phyloP scores from a whole-genome alignment of 352 stramenopile species.

The Globisporangium carolinianum region DNA sequence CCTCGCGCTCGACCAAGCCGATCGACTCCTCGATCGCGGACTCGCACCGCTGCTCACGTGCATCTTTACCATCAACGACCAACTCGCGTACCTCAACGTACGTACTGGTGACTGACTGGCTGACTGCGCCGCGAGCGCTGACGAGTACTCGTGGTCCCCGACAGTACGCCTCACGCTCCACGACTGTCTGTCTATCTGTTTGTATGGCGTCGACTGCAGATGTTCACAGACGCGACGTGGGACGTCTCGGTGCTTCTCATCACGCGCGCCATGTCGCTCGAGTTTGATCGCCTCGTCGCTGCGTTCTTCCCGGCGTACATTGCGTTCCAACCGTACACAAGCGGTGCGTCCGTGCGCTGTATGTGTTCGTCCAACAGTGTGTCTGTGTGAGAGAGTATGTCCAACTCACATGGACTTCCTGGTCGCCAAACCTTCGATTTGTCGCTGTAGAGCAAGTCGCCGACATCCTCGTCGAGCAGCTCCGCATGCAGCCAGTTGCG shows the following conservation, averaged over 20 bases:
- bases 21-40: constrained; percentile 53
- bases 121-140: neutral
- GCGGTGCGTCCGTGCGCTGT: constrained; percentile 16
- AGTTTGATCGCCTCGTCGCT: constrained; percentile 49
- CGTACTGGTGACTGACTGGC: constrained; percentile 3
- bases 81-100: constrained; percentile 54
- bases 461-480: constrained; percentile 54
- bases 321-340: constrained; percentile 51
- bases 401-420: no score
- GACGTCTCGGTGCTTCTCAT: constrained; percentile 53
- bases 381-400: no score
- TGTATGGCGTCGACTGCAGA: constrained; percentile 16
- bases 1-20: constrained; percentile 60
- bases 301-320: constrained; percentile 48
- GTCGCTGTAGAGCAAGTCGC: constrained; percentile 31
- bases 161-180: no score
- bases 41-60: constrained; percentile 51
- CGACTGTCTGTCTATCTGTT: no score
- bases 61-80: constrained; percentile 63
- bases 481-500: constrained; percentile 28
- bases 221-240: constrained; percentile 44
- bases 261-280: constrained; percentile 56
- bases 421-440: neutral
- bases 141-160: no score
- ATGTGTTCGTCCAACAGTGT: no score